Percentiles rank a stretch among this genome's conserved stretches.
Conservation (phyloP, 2,329 filamentous ascomycete species). For the Hirsutella rhossiliensis region DNA sequence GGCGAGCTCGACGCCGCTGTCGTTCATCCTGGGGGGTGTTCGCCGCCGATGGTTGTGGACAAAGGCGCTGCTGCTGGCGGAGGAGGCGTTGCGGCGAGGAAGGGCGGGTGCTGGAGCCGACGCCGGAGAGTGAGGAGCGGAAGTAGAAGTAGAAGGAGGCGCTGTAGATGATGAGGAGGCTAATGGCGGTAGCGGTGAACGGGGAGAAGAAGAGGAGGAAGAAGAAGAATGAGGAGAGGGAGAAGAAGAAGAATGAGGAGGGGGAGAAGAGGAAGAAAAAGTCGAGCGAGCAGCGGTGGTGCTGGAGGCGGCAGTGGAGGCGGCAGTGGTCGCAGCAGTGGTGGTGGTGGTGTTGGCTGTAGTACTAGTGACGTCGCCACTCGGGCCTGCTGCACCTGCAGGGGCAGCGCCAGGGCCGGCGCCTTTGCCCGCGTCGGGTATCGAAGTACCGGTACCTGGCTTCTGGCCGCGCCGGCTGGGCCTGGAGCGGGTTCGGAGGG, state of each 20-base stretch:
- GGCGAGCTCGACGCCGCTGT: constrained; percentile 18
- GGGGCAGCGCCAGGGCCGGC: background rate
- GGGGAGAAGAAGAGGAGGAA: background rate
- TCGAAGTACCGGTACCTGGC: background rate
- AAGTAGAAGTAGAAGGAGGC: background rate
- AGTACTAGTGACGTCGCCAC: constrained; percentile 3
- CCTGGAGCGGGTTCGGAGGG: constrained; percentile 14
- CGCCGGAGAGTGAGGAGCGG: background rate
- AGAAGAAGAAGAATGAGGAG: too few species aligned
- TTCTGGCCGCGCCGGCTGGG: constrained; percentile 8
- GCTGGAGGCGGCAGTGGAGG: background rate
- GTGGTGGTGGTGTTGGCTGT: constrained; percentile 4
- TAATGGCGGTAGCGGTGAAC: background rate
- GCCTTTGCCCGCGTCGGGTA: background rate
- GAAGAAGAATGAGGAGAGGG: background rate
- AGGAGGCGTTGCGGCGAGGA: background rate
- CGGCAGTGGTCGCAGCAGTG: background rate
- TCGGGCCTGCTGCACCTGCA: background rate
- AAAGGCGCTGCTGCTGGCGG: constrained; percentile 6
- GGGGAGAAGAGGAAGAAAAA: too few species aligned
- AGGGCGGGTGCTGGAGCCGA: background rate
- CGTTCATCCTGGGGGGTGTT: constrained; percentile 16
- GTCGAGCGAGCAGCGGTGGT: too few species aligned
- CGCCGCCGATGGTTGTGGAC: constrained; percentile 4
- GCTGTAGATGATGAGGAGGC: too few species aligned